Base-by-base conservation (phyloP, 305 asterid species). In the Ilex paraguariensis region DNA sequence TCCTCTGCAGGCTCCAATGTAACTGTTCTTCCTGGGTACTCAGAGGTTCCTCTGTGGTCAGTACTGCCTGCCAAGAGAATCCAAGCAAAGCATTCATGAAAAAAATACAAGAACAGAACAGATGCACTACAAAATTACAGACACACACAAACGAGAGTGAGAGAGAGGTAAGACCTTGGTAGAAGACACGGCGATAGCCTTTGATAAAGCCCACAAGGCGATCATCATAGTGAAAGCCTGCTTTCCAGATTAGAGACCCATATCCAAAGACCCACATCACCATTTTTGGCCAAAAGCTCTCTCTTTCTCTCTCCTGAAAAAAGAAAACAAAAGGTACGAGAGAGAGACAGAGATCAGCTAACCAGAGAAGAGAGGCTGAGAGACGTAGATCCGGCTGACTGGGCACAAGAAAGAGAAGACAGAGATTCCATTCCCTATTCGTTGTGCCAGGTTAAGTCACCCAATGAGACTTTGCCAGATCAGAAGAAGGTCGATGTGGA, bases 251-350 rank as follows among this genome's bases (percentile, higher is more conserved):
- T 66, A 93, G 78, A 36, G 98, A 93, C 68, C 98, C 98, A 74
- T 93, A 92, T 36, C 98, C 98, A 73, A 92, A 92, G 33, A 93
- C 96, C 98, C 96, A 93, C 86, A 83, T 79, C 82, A 85, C 94
- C 96, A 92, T 88, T 70, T 63, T 52, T 52, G 28, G 28, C 28
- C 28, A 21, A 21, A 21, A 21, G 28, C 28, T 21, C 28, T 21
- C 28, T 21, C 28, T 21, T 21, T 21, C 28, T 21, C 28, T 21
- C 28, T 21, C 28, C 28, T 21, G 28, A 21, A 21, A 21, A 21
- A 21, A 21, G 21, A 17, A 21, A 21, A 21, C 2, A 21, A 21
- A 0, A 21, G 28, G 28, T 21, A 21, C 28, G 28, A 21, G 28
- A 21, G 28, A 21, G 28, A 21, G 28, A n/a, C n/a, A n/a, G n/a